Evolutionary conservation across 495 filamentous ascomycete species (phyloP).

Genomic region (Penicillium robsamsonii): DNA sequence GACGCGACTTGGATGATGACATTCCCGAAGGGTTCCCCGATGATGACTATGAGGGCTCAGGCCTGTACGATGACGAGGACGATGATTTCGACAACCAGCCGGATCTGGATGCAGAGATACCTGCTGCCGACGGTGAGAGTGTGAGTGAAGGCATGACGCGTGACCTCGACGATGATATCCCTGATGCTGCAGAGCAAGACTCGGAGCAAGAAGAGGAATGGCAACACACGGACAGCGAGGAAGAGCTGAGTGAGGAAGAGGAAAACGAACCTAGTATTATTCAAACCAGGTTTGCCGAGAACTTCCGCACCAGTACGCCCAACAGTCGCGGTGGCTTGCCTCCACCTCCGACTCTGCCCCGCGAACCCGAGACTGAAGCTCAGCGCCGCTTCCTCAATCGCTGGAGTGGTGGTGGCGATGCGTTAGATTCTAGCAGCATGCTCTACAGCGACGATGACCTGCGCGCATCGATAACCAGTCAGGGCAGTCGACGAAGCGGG

Average conservation of each 20-base stretch:
- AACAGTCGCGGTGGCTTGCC: slow-evolving; percentile 37
- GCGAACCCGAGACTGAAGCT: slow-evolving; percentile 38
- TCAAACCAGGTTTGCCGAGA: slow-evolving; percentile 27
- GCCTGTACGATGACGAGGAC: slow-evolving; percentile 33
- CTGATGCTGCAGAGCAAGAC: slow-evolving; percentile 37
- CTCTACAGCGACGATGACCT: slow-evolving; percentile 44
- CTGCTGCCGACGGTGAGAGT: slow-evolving; percentile 32
- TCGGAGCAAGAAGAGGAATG: slow-evolving; percentile 43
- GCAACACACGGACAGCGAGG: slow-evolving; percentile 81
- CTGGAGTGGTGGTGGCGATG: slow-evolving; percentile 48
- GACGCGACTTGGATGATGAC: slow-evolving; percentile 51
- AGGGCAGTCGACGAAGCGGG: slow-evolving; percentile 37
- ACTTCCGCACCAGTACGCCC: slow-evolving; percentile 41
- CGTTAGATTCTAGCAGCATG: slow-evolving; percentile 42
- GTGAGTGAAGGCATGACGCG: slow-evolving; percentile 30
- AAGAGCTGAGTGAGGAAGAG: slow-evolving; percentile 54
- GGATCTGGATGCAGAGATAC: slow-evolving; percentile 46
- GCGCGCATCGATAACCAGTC: slow-evolving; percentile 42
- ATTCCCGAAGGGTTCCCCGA: slow-evolving; percentile 50
- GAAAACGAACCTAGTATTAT: slow-evolving; percentile 29
- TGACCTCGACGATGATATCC: slow-evolving; percentile 46
- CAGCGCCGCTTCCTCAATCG: slow-evolving; percentile 46
- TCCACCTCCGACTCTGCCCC: slow-evolving; percentile 26
- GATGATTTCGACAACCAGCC: slow-evolving; percentile 42
- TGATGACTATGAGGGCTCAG: slow-evolving; percentile 44